Base-by-base conservation (phyloP, 2,329 filamentous ascomycete species). In the Fusarium brachygibbosum region DNA sequence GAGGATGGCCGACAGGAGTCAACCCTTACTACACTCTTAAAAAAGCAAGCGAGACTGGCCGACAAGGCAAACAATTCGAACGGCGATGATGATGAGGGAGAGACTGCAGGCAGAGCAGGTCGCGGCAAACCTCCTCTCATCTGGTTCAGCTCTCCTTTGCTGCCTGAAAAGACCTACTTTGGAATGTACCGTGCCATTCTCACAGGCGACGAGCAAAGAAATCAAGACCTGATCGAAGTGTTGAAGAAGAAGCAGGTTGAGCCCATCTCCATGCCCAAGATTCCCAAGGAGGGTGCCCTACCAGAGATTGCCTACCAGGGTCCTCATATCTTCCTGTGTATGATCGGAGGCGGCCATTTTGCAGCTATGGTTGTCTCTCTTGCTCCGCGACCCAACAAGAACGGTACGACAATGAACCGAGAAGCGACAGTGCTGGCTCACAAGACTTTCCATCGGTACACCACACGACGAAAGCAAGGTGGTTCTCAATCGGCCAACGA, bases 321-420 rank as follows among this genome's bases (percentile, higher is more conserved):
- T 10, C 93, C 94, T 3, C 94, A 98, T 77, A 89, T 97, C 50
- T 98, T 99, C 77, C 87, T 99, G 48, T 98, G 94, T 80, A 99
- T 99, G 96, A 97, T 99, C 51, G 96, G 96, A 25, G 96, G 96
- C 63, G 96, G 96, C 0, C 96, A 99, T 78, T 99, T 99, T 76
- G 96, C 96, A 1, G 96, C 93, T 51, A 98, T 98, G 94, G 85
- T 98, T 13, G 92, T 99, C 13, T 94, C 94, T 0, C 85, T 98
- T 6, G 89, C 93, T 1, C 94, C 96, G 0, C 92, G 94, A 66
- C 84, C 91, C 54, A 87, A 88, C 37, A 95, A 93, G 76, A 88
- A 88, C 53, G 84, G 85, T 5, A 83, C 87, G 0, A 85, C 91
- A 2, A 87, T 97, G 76, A 94, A 97, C 70, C 87, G 93, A 54